A percentile compares a stretch with the other conserved stretches of the same genome.
phyloP scores from a whole-genome alignment of 352 stramenopile species.

The Phytophthora fragariaefolia region DNA sequence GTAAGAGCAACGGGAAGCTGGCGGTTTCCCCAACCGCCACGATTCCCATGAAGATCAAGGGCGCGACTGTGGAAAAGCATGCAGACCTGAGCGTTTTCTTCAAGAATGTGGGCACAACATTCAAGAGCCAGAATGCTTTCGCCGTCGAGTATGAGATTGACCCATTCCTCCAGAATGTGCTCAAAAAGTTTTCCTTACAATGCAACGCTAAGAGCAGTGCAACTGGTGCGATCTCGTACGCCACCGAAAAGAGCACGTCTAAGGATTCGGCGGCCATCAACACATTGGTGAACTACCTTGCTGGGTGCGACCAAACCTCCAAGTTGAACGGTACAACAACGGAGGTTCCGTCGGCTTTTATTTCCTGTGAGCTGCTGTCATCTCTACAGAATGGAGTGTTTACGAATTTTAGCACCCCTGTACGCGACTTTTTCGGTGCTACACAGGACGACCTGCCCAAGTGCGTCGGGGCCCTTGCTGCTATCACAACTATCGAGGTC shows the following conservation, averaged over 20 bases:
- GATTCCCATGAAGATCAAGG: conserved; percentile 47
- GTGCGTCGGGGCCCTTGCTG: conserved; percentile 58
- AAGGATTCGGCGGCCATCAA: conserved; percentile 53
- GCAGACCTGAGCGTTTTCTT: conserved; percentile 41
- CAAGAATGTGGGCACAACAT: conserved; percentile 38
- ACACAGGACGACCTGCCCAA: conserved; percentile 54
- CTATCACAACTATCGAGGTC: conserved; percentile 49
- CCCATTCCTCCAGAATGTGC: conserved; percentile 60
- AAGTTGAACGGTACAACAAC: conserved; percentile 45
- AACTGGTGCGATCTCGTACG: conserved; percentile 45
- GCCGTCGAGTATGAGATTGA: conserved; percentile 66
- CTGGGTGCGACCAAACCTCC: conserved; percentile 52
- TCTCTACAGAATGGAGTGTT: conserved; percentile 78
- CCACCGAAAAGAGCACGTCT: conserved; percentile 46
- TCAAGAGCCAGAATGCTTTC: conserved; percentile 46
- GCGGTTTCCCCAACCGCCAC: conserved; percentile 40
- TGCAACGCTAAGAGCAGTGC: conserved; percentile 44
- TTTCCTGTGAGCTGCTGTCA: conserved; percentile 71
- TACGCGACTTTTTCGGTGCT: conserved; percentile 58
- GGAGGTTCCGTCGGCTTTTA: conserved; percentile 57
- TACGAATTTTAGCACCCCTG: conserved; percentile 73
- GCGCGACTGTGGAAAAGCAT: conserved; percentile 40
- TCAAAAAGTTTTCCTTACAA: conserved; percentile 60
- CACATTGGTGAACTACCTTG: conserved; percentile 59
- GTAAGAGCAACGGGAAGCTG: conserved; percentile 23